Conservation (phyloP, 768 basidiomycete species). For the Boletus reticuloceps region DNA sequence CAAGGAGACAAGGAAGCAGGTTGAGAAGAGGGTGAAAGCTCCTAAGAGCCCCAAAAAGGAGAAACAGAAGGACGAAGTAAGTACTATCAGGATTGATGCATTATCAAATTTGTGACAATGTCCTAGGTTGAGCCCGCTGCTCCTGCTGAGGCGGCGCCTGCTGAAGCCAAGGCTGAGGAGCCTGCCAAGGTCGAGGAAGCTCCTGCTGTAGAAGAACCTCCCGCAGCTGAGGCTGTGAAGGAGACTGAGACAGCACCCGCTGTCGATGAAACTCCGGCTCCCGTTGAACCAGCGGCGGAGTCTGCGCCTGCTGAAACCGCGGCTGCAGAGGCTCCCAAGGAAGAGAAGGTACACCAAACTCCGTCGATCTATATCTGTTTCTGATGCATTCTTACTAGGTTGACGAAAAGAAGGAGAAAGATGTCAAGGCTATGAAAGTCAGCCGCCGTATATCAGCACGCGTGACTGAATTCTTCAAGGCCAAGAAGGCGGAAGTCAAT, state of each 20-base stretch:
- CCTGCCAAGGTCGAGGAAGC: slow-evolving; percentile 44
- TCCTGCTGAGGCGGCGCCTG: slow-evolving; percentile 34
- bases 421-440: slow-evolving; percentile 58
- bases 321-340: slow-evolving; percentile 43
- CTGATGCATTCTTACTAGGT: slow-evolving; percentile 22
- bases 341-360: slow-evolving; percentile 50
- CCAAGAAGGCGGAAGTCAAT: slow-evolving; percentile 59
- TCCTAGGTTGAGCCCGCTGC: slow-evolving; percentile 32
- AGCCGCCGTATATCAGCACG: slow-evolving; percentile 83
- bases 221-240: slow-evolving; percentile 57
- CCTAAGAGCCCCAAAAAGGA: slow-evolving; percentile 81
- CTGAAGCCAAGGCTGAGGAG: slow-evolving; percentile 31
- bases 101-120: not conserved
- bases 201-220: slow-evolving; percentile 28
- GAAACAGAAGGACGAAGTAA: slow-evolving; percentile 75
- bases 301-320: slow-evolving; percentile 35
- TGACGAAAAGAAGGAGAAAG: slow-evolving; percentile 51
- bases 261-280: slow-evolving; percentile 25
- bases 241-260: slow-evolving; percentile 51
- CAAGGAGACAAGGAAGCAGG: slow-evolving; percentile 53
- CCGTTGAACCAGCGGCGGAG: slow-evolving; percentile 27
- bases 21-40: slow-evolving; percentile 56
- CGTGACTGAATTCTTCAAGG: slow-evolving; percentile 80
- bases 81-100: slow-evolving; percentile 9
- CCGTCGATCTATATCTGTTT: not conserved